Evolutionary conservation across 2,329 filamentous ascomycete genomes (phyloP), one percentile per base, ranked within the genome.

Genomic region (Ascosphaera apis): DNA sequence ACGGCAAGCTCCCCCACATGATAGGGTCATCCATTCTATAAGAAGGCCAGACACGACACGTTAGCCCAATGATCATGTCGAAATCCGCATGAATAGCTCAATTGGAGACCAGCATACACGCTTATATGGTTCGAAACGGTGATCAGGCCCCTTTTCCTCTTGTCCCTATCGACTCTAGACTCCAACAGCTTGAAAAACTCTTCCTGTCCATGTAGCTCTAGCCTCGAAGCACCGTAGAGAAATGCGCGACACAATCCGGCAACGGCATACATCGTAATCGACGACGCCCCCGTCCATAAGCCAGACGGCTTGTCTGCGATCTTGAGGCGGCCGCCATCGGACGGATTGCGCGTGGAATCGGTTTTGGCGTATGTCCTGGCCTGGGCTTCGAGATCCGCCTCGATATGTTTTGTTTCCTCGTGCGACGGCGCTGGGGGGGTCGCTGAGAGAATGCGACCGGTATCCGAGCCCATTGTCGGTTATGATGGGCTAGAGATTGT

Each of bases 91-190:
- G 6, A 25, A 25, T 11, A 25, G n/a, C 21, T 11, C 5, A 25
- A 11, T 25, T 25, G 5, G 5, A 11, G 21, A 6, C 21, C 21
- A 25, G 21, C 77, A 57, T 76, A 88, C 79, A 91, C 75, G 53
- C 77, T 83, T 44, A 82, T 69, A 60, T 91, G 82, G 54, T 91
- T 91, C 34, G 78, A 86, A 25, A 88, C 82, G 43, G 86, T 95
- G 41, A 95, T 65, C 41, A 95, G 64, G 13, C 86, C 88, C 46
- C 74, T 69, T 39, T 76, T 62, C 43, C 82, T 71, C 35, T 63
- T 64, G 31, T 68, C 65, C 3, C 70, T 60, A 52, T 84, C 67
- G 44, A 65, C 63, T 41, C 86, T 69, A 44, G 68, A 66, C 46
- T 93, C 83, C 27, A 95, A 58, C 3, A 86, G 58, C 35, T 72